Evolutionary conservation across 177 flowering plant genomes (phyloP).

Genomic region (Vitis hybrid): DNA sequence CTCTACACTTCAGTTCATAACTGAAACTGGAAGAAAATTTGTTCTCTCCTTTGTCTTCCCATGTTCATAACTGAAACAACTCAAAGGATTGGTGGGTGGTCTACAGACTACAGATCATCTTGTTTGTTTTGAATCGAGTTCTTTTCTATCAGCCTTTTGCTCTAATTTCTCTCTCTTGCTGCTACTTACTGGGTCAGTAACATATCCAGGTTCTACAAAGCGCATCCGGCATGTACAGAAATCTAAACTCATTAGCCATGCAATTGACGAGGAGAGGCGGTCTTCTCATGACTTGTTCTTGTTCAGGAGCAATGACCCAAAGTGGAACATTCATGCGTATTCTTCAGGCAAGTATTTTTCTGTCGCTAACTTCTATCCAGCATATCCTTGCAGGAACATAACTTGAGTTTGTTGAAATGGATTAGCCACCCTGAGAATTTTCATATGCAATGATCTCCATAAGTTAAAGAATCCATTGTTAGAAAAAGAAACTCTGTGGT

Average conservation of each 20-base stretch:
- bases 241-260: slow-evolving; percentile 85
- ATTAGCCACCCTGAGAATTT: too few species aligned
- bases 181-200: slow-evolving; percentile 15
- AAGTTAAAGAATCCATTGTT: too few species aligned
- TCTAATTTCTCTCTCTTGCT: background rate
- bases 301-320: slow-evolving; percentile 99
- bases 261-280: slow-evolving; percentile 79
- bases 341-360: slow-evolving; percentile 65
- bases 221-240: slow-evolving; percentile 93
- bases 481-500: too few species aligned
- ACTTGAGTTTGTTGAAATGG: too few species aligned
- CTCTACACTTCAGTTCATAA: too few species aligned
- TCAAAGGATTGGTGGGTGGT: background rate
- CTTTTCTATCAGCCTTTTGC: background rate
- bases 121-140: background rate
- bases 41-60: background rate
- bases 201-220: slow-evolving; percentile 61
- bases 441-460: too few species aligned
- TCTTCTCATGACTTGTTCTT: slow-evolving; percentile 96
- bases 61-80: background rate
- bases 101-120: background rate
- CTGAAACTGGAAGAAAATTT: too few species aligned
- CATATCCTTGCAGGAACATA: too few species aligned
- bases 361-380: background rate
- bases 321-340: slow-evolving; percentile 76